Evolutionary conservation across 1,284 basidiomycete genomes (phyloP), one percentile per base, ranked within the genome.

Genomic region (Marasmius oreades): DNA sequence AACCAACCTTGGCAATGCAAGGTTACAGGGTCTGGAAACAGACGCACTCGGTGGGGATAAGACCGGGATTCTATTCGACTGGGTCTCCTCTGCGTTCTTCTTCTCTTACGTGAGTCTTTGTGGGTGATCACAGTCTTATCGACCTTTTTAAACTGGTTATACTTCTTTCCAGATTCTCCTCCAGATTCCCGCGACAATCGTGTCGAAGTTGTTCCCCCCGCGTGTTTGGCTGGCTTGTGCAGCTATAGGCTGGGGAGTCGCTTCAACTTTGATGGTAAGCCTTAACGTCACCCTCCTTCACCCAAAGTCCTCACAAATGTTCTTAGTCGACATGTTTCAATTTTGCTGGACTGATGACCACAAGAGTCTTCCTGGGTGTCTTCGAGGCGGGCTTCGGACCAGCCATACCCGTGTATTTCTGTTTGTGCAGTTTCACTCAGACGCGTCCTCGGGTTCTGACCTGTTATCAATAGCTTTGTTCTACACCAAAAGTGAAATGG

Each of bases 331-430:
- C 79, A 1, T 75, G 78, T 0, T 85, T 80, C 63, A 77, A 80
- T 63, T 83, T 87, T 60, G 68, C 75, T 14, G 78, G 80, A 14
- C 70, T 90, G 43, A 68, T 90, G 48, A 70, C 79, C n/a, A 76
- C 79, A 7, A 77, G 88, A 44, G 62, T 90, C 43, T 77, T 78
- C 50, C 72, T 90, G 12, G 88, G 88, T 14, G 63, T 86, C 34
- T 90, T 90, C 61, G 88, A 91, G 67, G 81, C 88, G 1, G 81
- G 82, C 2, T 90, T 91, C 61, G 87, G 82, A 0, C 88, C 88
- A 6, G 84, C 79, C 0, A 86, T 90, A 34, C 86, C 87, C 16
- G 70, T 91, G 2, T 91, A 91, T 67, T 82, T 86, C 61, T 87
- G 88, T 89, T 63, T 16, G 26, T 18, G 12, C 26, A 33, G 5